Conservation (phyloP, 169 alveolate genomes). For the Plasmodium coatneyi region DNA sequence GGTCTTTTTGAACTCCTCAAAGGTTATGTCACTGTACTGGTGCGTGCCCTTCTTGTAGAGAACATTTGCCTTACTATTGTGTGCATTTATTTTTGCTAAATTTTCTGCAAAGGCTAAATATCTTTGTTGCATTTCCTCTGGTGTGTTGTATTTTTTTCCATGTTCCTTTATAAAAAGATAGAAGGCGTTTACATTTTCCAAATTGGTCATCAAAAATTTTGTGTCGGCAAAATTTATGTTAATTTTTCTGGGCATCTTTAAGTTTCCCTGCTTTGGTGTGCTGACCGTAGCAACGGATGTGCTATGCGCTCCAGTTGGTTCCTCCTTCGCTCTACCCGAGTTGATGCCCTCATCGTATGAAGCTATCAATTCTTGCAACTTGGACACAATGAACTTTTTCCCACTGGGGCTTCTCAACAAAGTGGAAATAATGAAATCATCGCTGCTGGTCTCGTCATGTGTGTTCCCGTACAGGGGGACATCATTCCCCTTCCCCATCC, state of each 20-base stretch:
- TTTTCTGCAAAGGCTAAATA: constrained; percentile 51
- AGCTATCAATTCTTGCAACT: constrained; percentile 21
- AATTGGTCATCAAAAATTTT: constrained; percentile 37
- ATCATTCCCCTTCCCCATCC: too few relatives aligned
- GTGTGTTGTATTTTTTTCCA: constrained; percentile 20
- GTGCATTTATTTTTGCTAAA: constrained; percentile 29
- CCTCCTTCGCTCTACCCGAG: too few relatives aligned
- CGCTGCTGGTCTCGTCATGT: not conserved
- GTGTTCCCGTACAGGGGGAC: too few relatives aligned
- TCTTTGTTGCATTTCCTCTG: constrained; percentile 47
- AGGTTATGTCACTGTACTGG: constrained; percentile 75
- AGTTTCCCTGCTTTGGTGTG: too few relatives aligned
- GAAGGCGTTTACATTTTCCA: constrained; percentile 61
- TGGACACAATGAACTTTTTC: constrained; percentile 52
- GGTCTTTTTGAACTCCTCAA: constrained; percentile 72
- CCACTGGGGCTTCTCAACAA: constrained; percentile 43
- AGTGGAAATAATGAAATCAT: constrained; percentile 19
- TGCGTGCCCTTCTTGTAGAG: constrained; percentile 73
- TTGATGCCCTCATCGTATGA: not conserved
- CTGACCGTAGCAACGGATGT: too few relatives aligned
- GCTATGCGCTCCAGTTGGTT: too few relatives aligned
- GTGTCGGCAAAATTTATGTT: not conserved
- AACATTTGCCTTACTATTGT: constrained; percentile 30
- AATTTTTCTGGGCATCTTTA: not conserved
- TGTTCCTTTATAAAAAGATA: constrained; percentile 31